Conservation (phyloP, 2,329 filamentous ascomycete genomes). For the Didymella segeticola region DNA sequence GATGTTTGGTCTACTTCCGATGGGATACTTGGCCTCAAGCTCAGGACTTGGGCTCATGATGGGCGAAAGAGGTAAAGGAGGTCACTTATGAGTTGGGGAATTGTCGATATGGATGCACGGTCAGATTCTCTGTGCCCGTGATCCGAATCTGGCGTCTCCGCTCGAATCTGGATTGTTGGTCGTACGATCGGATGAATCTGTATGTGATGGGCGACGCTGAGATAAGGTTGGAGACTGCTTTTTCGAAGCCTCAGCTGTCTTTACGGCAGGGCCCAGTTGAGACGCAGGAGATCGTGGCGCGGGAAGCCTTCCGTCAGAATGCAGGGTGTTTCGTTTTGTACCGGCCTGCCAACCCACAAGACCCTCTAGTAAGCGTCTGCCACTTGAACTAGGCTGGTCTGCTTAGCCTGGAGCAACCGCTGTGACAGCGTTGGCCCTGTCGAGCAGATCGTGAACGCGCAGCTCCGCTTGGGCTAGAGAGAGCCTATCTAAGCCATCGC, state of each 20-base stretch:
- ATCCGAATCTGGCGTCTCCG: background rate
- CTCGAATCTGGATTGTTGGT: background rate
- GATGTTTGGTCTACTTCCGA: conserved; percentile 48
- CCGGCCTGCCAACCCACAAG: conserved; percentile 3
- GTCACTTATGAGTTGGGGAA: background rate
- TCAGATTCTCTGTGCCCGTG: conserved; percentile 1
- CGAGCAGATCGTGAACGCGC: background rate
- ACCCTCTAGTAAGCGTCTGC: background rate
- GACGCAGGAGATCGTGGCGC: conserved; percentile 13
- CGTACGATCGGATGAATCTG: background rate
- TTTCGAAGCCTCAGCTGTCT: conserved; percentile 2
- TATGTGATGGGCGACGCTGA: background rate
- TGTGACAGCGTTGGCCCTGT: conserved; percentile 11
- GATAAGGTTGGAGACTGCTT: conserved; percentile 10
- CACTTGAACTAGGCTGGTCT: background rate
- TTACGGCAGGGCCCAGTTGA: background rate
- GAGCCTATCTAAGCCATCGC: conserved; percentile 11
- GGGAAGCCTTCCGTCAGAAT: conserved; percentile 5
- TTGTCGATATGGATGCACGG: background rate
- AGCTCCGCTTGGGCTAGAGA: background rate
- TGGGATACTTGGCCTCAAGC: conserved; percentile 35
- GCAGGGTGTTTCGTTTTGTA: conserved; percentile 15
- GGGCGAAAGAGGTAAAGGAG: background rate
- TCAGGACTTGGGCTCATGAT: conserved; percentile 19
- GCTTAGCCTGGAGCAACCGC: conserved; percentile 6